Percentiles rank a stretch among this genome's conserved stretches.
These are phyloP conservation scores for Wickerhamomyces hampshirensis DNA, from an alignment of 805 yeast genomes.

Conservation along the genomic window DNA sequence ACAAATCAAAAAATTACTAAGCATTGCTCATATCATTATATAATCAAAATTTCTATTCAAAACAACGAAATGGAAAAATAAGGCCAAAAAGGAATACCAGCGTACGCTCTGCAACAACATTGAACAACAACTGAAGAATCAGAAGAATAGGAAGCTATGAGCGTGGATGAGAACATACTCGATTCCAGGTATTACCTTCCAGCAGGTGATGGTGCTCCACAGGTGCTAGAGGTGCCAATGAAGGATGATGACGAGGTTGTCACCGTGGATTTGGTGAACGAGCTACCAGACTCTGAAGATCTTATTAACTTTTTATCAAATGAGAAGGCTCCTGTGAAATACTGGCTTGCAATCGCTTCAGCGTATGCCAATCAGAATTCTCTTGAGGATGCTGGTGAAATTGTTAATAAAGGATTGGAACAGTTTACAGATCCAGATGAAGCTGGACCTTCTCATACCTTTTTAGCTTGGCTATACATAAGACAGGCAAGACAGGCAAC, in stretches of 20 bases:
- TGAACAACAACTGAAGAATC: neutral
- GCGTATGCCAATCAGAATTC: slow-evolving; percentile 68
- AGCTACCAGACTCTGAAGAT: slow-evolving; percentile 85
- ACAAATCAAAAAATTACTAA: neutral
- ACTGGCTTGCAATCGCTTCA: slow-evolving; percentile 80
- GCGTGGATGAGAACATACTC: slow-evolving; percentile 5
- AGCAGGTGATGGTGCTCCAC: slow-evolving; percentile 1
- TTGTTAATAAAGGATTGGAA: slow-evolving; percentile 10
- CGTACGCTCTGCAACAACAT: neutral
- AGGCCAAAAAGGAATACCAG: neutral
- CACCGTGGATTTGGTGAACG: slow-evolving; percentile 72
- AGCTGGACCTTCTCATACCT: slow-evolving; percentile 52
- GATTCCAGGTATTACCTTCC: slow-evolving; percentile 13
- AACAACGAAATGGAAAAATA: neutral
- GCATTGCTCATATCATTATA: too few species aligned
- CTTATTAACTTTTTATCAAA: slow-evolving; percentile 71
- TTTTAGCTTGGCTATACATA: slow-evolving; percentile 70
- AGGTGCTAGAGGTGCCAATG: slow-evolving; percentile 56
- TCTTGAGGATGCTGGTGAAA: slow-evolving; percentile 49
- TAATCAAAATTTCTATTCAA: too few species aligned
- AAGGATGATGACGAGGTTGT: slow-evolving; percentile 78
- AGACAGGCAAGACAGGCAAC: slow-evolving; percentile 33
- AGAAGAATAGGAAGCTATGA: slow-evolving; percentile 1
- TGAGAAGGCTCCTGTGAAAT: slow-evolving; percentile 69
- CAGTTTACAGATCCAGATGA: slow-evolving; percentile 19